phyloP scores from a whole-genome alignment of 768 basidiomycete species.

The Auricularia cornea region DNA sequence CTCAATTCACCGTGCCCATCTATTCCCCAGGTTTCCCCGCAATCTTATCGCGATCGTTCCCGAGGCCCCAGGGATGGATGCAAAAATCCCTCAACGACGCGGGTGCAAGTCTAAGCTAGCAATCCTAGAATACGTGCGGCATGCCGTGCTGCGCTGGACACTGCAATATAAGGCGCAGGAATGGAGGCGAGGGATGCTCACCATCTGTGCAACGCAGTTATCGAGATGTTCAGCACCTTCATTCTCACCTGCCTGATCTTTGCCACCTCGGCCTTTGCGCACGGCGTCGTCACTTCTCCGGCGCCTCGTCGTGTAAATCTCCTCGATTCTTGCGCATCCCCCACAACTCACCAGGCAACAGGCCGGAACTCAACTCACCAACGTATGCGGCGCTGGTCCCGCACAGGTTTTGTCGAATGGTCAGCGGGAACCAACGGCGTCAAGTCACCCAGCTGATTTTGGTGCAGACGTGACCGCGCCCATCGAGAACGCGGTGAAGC shows the following conservation, averaged over 20 bases:
- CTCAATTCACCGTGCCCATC: too few species aligned
- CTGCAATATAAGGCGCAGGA: too few species aligned
- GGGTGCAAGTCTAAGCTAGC: too few species aligned
- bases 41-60: too few species aligned
- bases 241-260: neutral
- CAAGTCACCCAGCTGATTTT: neutral
- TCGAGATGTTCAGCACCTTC: neutral
- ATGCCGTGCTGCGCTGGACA: too few species aligned
- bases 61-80: too few species aligned
- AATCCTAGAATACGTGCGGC: too few species aligned
- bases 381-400: neutral
- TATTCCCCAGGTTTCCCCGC: too few species aligned
- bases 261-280: neutral
- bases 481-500: neutral
- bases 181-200: too few species aligned
- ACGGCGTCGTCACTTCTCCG: neutral
- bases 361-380: neutral
- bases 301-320: neutral
- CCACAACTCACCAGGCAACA: neutral
- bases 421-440: neutral
- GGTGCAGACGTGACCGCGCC: neutral
- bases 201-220: too few species aligned
- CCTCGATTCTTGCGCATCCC: neutral
- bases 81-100: too few species aligned
- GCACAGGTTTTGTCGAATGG: neutral